Conservation (phyloP, 208 protist species). For the Herpetomonas samuelpessoai region DNA sequence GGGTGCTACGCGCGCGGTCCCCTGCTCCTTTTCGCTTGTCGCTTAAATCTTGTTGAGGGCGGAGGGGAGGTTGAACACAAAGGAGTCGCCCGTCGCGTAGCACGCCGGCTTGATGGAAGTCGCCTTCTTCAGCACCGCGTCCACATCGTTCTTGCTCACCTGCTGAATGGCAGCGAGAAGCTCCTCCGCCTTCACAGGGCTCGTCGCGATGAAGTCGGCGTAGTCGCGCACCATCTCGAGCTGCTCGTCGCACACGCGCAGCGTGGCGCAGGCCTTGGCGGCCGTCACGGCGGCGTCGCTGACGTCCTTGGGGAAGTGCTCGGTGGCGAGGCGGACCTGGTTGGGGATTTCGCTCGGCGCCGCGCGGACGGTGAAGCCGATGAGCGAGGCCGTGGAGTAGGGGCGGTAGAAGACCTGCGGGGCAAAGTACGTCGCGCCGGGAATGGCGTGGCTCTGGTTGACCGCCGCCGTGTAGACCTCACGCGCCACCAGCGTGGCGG, state of each 20-base stretch:
- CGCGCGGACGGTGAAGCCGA: conserved; percentile 73
- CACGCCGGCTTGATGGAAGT: conserved; percentile 39
- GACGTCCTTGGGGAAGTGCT: conserved; percentile 36
- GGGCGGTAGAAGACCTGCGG: conserved; percentile 76
- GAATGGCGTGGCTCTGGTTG: conserved; percentile 18
- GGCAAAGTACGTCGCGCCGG: conserved; percentile 31
- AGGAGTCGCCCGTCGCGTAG: conserved; percentile 64
- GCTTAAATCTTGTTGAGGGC: conserved; percentile 43
- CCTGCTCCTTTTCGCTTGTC: background rate
- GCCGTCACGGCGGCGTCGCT: conserved; percentile 24
- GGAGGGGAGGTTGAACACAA: conserved; percentile 47
- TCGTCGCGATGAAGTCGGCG: conserved; percentile 80
- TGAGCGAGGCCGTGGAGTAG: conserved; percentile 68
- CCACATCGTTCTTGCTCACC: conserved; percentile 58
- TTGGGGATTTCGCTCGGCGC: conserved; percentile 35
- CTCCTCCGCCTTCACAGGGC: conserved; percentile 27
- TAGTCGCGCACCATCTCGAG: conserved; percentile 72
- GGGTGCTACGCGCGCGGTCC: background rate
- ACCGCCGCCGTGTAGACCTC: conserved; percentile 62
- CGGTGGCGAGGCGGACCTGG: conserved; percentile 31
- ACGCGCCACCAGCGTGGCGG: conserved; percentile 57
- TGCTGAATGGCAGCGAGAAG: conserved; percentile 42
- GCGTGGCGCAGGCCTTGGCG: conserved; percentile 36
- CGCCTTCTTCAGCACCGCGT: conserved; percentile 35
- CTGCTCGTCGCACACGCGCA: conserved; percentile 46